Percentiles rank a stretch among this genome's conserved stretches.
Conservation (phyloP, 495 filamentous ascomycete species). For the Aspergillus coremiiformis region DNA sequence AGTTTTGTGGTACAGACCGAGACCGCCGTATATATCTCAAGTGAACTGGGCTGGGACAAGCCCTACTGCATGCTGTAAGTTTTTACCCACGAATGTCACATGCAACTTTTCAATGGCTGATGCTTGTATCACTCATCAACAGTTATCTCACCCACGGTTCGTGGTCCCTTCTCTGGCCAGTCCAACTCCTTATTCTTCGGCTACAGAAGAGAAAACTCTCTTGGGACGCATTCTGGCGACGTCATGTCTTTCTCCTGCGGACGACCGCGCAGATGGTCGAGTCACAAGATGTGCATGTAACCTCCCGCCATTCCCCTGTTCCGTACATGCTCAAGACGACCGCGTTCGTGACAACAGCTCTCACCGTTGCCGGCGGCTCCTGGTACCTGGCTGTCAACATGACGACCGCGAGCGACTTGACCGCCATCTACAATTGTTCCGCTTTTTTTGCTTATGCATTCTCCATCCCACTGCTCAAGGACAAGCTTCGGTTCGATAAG, state of each 20-base stretch:
- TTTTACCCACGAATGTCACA: not conserved
- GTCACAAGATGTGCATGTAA: slow-evolving; percentile 53
- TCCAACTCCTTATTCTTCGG: slow-evolving; percentile 72
- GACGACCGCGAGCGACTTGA: slow-evolving; percentile 86
- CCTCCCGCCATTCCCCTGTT: slow-evolving; percentile 49
- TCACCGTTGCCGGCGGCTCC: slow-evolving; percentile 85
- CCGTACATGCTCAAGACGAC: slow-evolving; percentile 73
- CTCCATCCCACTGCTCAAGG: slow-evolving; percentile 78
- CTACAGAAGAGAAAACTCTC: slow-evolving; percentile 62
- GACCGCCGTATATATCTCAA: slow-evolving; percentile 87
- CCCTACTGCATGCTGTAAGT: slow-evolving; percentile 95
- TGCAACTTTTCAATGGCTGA: not conserved
- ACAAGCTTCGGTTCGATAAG: slow-evolving; percentile 74
- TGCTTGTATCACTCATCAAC: not conserved
- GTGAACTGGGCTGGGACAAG: slow-evolving; percentile 85
- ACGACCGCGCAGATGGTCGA: slow-evolving; percentile 84
- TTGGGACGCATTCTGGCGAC: slow-evolving; percentile 82
- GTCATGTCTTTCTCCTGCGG: slow-evolving; percentile 64
- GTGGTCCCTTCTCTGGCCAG: slow-evolving; percentile 82
- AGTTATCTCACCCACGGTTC: slow-evolving; percentile 91
- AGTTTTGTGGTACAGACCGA: slow-evolving; percentile 88
- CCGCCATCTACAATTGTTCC: slow-evolving; percentile 98
- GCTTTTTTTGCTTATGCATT: slow-evolving; percentile 98
- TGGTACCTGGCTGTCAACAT: slow-evolving; percentile 94
- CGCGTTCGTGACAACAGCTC: slow-evolving; percentile 70